Percentiles rank a stretch among this genome's conserved stretches.
Conservation (phyloP, 2,329 filamentous ascomycete species). For the Zymoseptoria pseudotritici region DNA sequence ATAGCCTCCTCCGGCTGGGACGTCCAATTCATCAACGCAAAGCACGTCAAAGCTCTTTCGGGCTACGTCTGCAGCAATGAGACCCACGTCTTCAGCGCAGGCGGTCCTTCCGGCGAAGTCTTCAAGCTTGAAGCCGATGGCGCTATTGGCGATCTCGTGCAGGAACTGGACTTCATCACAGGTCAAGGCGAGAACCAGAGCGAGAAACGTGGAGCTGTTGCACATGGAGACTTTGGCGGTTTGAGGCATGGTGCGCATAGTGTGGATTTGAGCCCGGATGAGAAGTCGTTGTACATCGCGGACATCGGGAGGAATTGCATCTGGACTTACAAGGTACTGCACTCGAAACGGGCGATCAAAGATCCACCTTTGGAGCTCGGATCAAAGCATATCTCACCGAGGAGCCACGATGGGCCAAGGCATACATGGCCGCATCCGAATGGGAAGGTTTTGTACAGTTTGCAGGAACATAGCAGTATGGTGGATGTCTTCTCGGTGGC, state of each 20-base stretch:
- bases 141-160: conserved; percentile 25
- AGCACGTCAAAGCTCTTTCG: conserved; percentile 23
- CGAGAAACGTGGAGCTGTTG: conserved; percentile 21
- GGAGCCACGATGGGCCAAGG: conserved; percentile 28
- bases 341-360: conserved; percentile 11
- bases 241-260: conserved; percentile 29
- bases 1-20: conserved; percentile 18
- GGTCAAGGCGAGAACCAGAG: conserved; percentile 22
- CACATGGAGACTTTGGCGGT: conserved; percentile 30
- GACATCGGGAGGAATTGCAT: conserved; percentile 32
- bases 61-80: conserved; percentile 28
- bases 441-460: conserved; percentile 26
- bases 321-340: conserved; percentile 26
- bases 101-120: conserved; percentile 29
- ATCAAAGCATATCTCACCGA: conserved; percentile 25
- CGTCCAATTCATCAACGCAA: conserved; percentile 27
- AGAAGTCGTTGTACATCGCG: conserved; percentile 25
- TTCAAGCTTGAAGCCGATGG: conserved; percentile 25
- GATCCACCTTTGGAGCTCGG: conserved; percentile 20
- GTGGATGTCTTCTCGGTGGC: conserved; percentile 28
- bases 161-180: conserved; percentile 28
- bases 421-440: conserved; percentile 31
- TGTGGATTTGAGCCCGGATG: conserved; percentile 27
- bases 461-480: conserved; percentile 32
- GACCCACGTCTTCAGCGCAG: conserved; percentile 27